phyloP scores from a whole-genome alignment of 352 stramenopile genomes.

The Globisporangium splendens region DNA sequence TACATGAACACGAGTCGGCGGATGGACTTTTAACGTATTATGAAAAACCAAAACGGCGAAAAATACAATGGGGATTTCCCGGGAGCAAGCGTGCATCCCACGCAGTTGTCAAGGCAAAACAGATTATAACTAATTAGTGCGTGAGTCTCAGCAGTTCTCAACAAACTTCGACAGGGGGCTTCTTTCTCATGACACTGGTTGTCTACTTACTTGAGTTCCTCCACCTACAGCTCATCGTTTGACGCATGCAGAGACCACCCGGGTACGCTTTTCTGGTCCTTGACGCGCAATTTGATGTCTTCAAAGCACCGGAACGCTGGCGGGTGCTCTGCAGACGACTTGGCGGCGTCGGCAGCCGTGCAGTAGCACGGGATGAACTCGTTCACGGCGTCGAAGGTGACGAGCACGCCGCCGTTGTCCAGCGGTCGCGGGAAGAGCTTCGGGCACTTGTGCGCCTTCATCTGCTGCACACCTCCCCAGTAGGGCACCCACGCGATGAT shows the following conservation, averaged over 20 bases:
- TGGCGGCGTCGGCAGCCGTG: constrained; percentile 21
- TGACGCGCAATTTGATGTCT: constrained; percentile 68
- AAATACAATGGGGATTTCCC: no score
- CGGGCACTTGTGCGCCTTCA: constrained; percentile 29
- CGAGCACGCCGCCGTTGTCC: constrained; percentile 63
- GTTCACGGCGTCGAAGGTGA: constrained; percentile 67
- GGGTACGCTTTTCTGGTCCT: constrained; percentile 76
- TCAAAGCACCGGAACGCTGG: constrained; percentile 71
- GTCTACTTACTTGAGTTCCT: not conserved
- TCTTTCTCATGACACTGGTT: no score
- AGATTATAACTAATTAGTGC: not conserved
- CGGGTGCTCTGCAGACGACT: not conserved
- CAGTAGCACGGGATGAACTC: constrained; percentile 79
- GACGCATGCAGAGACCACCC: constrained; percentile 69
- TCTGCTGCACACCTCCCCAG: constrained; percentile 60
- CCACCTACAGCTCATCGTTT: constrained; percentile 30
- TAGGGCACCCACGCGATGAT: constrained; percentile 71
- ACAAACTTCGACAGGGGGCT: no score
- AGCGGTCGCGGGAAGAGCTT: constrained; percentile 60
- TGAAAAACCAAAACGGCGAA: not conserved
- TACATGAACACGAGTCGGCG: constrained; percentile 30
- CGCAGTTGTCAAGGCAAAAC: no score
- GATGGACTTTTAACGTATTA: constrained; percentile 11
- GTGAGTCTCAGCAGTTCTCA: no score
- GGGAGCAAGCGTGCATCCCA: no score